Base-by-base conservation (phyloP, 2,329 filamentous ascomycete species). In the Orbilia javanica region DNA sequence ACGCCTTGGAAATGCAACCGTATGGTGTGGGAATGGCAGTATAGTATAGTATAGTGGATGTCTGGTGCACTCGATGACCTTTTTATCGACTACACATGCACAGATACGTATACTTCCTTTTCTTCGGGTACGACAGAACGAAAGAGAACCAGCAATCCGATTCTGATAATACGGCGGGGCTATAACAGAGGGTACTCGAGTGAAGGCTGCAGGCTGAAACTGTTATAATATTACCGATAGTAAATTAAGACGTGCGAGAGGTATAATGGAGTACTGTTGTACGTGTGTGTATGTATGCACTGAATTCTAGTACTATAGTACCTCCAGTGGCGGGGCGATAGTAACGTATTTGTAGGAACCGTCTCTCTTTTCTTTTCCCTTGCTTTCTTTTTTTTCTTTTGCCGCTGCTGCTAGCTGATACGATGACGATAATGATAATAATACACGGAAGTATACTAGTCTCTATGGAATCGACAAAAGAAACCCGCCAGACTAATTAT, bases 201-300 rank as follows among this genome's bases (percentile, higher is more conserved):
- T 29, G 60, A 53, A 25, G n/a, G 13, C n/a, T 42, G 39, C 13
- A 53, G 53, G 74, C 73, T 78, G 74, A 78, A 65, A 66, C 66
- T 22, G 73, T 34, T 66, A 65, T 77, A 70, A 77, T 77, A 77
- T 71, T 77, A 78, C 74, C 74, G 62, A 52, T 72, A 48, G 44
- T 48, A 55, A 53, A 64, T 68, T 78, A 71, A 72, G 67, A 57
- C 52, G 65, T 66, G 64, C 52, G 72, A 31, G 70, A 60, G 42
- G 57, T 29, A 64, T 66, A 62, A 27, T 52, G 42, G 15, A 36
- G 44, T 42, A n/a, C n/a, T 39, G 15, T 42, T n/a, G 20, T 22
- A 4, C 6, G 27, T n/a, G 39, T 39, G 29, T 6, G 44, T 22
- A 48, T 34, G 50, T 10, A 4, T 46, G 8, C 48, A 31, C 4